These are phyloP conservation scores for Magnolia changhungtana DNA, from an alignment of 164 flowering plant species.

Conservation along the genomic window DNA sequence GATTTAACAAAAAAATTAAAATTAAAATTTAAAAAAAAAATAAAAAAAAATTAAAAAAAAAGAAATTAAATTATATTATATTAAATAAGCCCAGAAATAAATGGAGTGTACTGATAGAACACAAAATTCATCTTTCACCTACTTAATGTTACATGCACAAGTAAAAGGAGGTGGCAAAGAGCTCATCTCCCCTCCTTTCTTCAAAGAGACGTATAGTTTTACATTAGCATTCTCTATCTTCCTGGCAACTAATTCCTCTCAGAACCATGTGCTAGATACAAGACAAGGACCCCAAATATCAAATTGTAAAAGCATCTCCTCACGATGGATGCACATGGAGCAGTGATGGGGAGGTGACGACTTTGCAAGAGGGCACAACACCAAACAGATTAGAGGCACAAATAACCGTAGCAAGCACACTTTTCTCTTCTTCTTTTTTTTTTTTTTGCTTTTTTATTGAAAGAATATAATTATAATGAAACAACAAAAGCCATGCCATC, in stretches of 20 bases:
- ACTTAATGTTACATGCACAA: neutral
- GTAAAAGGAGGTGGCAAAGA: neutral
- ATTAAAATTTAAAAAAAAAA: no score
- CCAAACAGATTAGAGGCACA: neutral
- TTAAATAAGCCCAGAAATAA: no score
- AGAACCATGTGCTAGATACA: neutral
- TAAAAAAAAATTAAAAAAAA: no score
- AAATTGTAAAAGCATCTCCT: neutral
- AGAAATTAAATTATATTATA: no score
- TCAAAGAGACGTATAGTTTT: neutral
- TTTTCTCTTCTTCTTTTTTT: neutral
- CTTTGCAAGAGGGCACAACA: neutral
- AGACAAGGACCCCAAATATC: neutral
- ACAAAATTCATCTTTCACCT: neutral
- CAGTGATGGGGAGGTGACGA: neutral
- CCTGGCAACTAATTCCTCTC: neutral
- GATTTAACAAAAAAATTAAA: no score
- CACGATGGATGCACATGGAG: no score
- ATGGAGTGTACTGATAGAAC: no score
- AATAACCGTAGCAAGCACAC: neutral
- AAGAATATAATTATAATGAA: constrained; percentile 13
- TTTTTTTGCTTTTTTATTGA: constrained; percentile 6
- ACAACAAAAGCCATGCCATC: constrained; percentile 7
- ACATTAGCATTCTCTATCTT: neutral
- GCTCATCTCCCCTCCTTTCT: neutral